Base-by-base conservation (phyloP, 371 early-diverging fungal genomes). In the Haplosporangium sp. region DNA sequence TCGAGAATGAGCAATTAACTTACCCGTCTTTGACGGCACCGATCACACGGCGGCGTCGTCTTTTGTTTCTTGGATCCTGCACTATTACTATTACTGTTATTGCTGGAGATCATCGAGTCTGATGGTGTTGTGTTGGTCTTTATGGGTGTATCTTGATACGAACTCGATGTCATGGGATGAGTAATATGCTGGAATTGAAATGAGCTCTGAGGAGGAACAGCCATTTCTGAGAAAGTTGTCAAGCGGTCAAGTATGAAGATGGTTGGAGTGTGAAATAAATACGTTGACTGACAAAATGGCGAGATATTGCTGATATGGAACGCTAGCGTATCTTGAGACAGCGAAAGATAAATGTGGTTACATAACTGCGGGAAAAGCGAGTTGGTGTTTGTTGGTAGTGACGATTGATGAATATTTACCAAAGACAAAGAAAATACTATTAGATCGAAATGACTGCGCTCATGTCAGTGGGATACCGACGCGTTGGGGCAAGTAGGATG, bases 1-100 rank as follows among this genome's bases (percentile, higher is more conserved):
- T 40, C 1, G 13, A 20, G 14, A 36, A n/a, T 5, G 10, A 38
- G 18, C 1, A 16, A 11, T 37, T n/a, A 12, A 47, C 73, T 65
- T 79, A 79, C 80, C 56, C 80, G 59, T 69, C 80, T 60, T 57
- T 79, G 80, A 16, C 80, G 73, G 52, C 80, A 79, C 14, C 80
- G 73, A 65, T 79, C 80, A 16, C 80, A 79, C 40, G 80, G 80
- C 1, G 73, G 80, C 8, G 67, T 73, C 2, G 73, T 79, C 37
- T 79, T 79, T 51, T 79, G 80, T 38, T 79, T 79, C 46, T 79
- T 79, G 42, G 69, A 64, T 47, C 73, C 69, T 10, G 51, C 14
- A 2, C 29, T 20, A 20, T 37, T 55, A 18, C 21, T 60, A 38
- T n/a, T 29, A 4, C 29, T 29, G 29, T 29, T 29, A 29, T 29